Evolutionary conservation across 2,329 filamentous ascomycete genomes (phyloP).

Genomic region (Talaromyces sp.): DNA sequence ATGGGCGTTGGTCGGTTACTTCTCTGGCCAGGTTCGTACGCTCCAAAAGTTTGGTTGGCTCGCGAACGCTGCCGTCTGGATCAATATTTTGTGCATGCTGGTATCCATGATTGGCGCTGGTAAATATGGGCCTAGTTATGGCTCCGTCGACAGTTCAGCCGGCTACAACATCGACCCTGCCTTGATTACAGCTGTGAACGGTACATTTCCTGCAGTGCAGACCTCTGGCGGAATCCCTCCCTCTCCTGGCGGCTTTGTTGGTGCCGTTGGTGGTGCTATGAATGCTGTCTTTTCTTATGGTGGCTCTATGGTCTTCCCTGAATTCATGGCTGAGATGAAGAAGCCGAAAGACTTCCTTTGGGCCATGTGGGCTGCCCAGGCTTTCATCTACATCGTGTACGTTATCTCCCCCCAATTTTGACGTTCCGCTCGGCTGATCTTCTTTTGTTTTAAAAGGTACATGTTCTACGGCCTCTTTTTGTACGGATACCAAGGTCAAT

Average conservation of each 20-base stretch:
- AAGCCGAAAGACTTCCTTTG: conserved; percentile 48
- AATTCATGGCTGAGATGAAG: conserved; percentile 54
- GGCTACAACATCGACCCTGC: conserved; percentile 19
- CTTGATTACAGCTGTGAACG: conserved; percentile 23
- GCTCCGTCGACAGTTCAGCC: conserved; percentile 20
- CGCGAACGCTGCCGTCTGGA: conserved; percentile 53
- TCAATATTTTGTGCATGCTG: conserved; percentile 53
- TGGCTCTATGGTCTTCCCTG: conserved; percentile 54
- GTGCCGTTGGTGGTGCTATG: conserved; percentile 47
- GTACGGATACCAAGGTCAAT: conserved; percentile 10
- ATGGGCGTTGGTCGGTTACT: conserved; percentile 48
- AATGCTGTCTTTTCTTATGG: conserved; percentile 57
- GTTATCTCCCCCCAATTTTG: not conserved
- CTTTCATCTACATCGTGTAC: conserved; percentile 39
- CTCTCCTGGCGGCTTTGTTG: conserved; percentile 36
- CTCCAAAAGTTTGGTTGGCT: conserved; percentile 53
- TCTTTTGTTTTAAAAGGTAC: not conserved
- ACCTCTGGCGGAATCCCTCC: conserved; percentile 38
- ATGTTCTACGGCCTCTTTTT: conserved; percentile 6
- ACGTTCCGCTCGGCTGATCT: not conserved
- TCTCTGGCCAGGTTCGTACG: conserved; percentile 54
- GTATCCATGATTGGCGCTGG: conserved; percentile 53
- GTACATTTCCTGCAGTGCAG: conserved; percentile 27
- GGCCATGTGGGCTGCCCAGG: conserved; percentile 39
- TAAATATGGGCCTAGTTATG: conserved; percentile 47